These are phyloP conservation scores for Cenchrus purpureus DNA, from an alignment of 176 grass and related monocot genomes.

Conservation along the genomic window DNA sequence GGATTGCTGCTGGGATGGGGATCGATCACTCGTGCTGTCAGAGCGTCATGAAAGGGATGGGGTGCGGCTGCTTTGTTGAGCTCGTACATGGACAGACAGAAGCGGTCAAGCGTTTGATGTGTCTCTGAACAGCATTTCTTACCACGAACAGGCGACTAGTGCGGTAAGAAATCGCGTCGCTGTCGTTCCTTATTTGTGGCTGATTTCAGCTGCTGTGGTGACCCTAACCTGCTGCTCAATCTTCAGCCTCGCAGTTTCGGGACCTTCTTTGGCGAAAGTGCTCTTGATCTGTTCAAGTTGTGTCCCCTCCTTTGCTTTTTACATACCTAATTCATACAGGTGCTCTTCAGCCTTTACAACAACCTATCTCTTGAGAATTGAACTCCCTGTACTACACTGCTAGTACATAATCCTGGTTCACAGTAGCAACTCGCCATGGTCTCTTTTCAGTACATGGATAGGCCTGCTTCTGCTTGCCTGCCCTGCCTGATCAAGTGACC, in stretches of 20 bases:
- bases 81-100: background rate
- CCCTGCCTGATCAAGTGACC: background rate
- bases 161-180: background rate
- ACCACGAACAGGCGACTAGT: background rate
- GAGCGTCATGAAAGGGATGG: background rate
- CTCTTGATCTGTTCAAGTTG: background rate
- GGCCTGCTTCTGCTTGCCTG: background rate
- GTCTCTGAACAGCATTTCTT: background rate
- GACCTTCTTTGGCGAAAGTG: background rate
- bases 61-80: background rate
- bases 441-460: background rate
- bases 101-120: background rate
- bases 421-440: background rate
- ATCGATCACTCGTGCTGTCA: background rate
- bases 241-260: background rate
- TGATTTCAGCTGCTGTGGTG: background rate
- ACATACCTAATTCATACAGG: background rate
- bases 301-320: background rate
- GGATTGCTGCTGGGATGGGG: conserved; percentile 11
- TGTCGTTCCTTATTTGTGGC: conserved; percentile 8
- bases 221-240: background rate
- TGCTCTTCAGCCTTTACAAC: background rate
- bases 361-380: background rate
- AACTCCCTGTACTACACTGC: background rate
- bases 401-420: background rate